phyloP scores from a whole-genome alignment of 352 stramenopile species.

The Phytophthora uliginosa region DNA sequence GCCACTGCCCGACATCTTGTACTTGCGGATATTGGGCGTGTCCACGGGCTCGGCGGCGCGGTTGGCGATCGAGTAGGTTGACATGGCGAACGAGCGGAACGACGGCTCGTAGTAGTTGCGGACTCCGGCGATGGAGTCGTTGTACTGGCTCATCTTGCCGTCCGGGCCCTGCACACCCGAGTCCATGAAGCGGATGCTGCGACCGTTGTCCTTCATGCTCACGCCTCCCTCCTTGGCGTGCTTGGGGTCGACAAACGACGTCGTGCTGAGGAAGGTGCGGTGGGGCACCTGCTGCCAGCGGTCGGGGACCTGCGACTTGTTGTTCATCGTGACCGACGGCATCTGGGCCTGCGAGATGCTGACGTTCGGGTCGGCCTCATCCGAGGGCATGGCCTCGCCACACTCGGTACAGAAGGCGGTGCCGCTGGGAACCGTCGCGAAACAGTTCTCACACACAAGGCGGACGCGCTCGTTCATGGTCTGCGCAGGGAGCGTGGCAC shows the following conservation, averaged over 20 bases:
- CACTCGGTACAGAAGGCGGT: constrained; percentile 92
- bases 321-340: constrained; percentile 87
- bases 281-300: constrained; percentile 89
- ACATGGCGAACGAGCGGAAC: constrained; percentile 92
- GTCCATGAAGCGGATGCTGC: constrained; percentile 92
- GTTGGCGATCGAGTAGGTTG: constrained; percentile 91
- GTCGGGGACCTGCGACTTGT: constrained; percentile 76
- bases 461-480: constrained; percentile 69
- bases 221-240: constrained; percentile 72
- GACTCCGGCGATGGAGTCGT: constrained; percentile 75
- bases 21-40: constrained; percentile 93
- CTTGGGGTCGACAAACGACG: constrained; percentile 91
- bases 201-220: constrained; percentile 80
- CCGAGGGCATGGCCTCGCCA: constrained; percentile 85
- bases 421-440: constrained; percentile 82
- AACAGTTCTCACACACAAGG: constrained; percentile 92
- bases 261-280: constrained; percentile 88
- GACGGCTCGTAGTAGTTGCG: constrained; percentile 92
- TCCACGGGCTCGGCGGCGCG: constrained; percentile 87
- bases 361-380: constrained; percentile 80
- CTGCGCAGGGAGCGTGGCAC: constrained; percentile 72
- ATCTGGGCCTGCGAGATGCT: constrained; percentile 91
- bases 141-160: constrained; percentile 87
- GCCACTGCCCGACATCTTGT: constrained; percentile 89
- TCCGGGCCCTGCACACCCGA: constrained; percentile 85